Conservation (phyloP, 2,329 filamentous ascomycete species). For the Basipetospora chlamydospora region DNA sequence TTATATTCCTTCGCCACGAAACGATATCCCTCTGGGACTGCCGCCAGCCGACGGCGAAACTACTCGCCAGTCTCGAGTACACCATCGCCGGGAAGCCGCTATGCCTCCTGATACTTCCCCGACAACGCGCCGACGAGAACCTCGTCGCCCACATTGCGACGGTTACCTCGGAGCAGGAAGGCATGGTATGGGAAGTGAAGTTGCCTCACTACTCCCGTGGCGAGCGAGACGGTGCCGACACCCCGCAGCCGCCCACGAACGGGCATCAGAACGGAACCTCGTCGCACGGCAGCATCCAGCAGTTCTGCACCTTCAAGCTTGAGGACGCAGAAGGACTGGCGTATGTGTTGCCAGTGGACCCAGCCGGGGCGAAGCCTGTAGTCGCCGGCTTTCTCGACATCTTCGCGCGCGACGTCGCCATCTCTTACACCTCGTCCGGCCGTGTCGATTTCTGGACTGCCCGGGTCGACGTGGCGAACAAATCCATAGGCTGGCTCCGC, state of each 20-base stretch:
- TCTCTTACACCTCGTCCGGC: constrained; percentile 67
- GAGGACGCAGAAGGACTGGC: constrained; percentile 42
- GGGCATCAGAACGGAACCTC: constrained; percentile 1
- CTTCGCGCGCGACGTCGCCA: constrained; percentile 72
- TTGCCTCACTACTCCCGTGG: constrained; percentile 34
- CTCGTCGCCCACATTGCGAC: constrained; percentile 61
- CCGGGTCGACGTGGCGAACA: constrained; percentile 45
- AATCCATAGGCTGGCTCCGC: constrained; percentile 62
- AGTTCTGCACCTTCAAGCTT: constrained; percentile 61
- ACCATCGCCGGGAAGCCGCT: constrained; percentile 52
- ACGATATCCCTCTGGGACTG: constrained; percentile 71
- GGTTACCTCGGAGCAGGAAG: constrained; percentile 62
- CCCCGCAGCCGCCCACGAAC: background rate
- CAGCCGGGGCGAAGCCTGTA: constrained; percentile 58
- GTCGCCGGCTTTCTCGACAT: constrained; percentile 71
- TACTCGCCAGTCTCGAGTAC: constrained; percentile 35
- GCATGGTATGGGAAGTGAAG: constrained; percentile 66
- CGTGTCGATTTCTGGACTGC: constrained; percentile 76
- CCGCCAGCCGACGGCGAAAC: constrained; percentile 38
- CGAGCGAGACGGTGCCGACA: background rate
- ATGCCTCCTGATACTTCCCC: constrained; percentile 63
- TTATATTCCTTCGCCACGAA: constrained; percentile 64
- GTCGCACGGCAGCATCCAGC: constrained; percentile 25
- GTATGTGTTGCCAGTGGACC: constrained; percentile 69
- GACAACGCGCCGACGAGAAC: constrained; percentile 38